Evolutionary conservation across 148 eudicot species (phyloP).

Genomic region (Rhododendron molle): DNA sequence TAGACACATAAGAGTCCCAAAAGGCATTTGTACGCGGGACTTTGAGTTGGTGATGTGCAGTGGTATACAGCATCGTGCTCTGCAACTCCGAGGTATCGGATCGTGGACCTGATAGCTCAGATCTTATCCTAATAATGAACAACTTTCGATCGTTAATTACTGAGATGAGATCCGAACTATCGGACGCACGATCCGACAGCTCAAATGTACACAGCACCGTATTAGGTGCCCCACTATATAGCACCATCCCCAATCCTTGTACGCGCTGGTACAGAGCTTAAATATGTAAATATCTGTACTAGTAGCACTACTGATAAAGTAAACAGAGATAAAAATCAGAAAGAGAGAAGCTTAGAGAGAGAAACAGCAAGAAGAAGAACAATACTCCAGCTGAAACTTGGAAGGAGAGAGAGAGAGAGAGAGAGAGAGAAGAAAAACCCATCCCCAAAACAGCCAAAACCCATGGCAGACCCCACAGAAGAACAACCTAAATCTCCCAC

Average conservation of each 20-base stretch:
- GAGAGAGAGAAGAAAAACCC: neutral
- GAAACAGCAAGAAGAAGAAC: neutral
- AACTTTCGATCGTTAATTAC: fast-evolving
- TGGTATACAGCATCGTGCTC: no score
- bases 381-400: no score
- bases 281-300: no score
- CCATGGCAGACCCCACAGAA: constrained; percentile 8
- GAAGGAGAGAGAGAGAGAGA: neutral
- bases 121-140: no score
- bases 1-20: no score
- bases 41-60: no score
- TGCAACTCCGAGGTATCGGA: no score
- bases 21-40: no score
- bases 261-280: no score
- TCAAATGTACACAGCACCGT: fast-evolving
- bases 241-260: no score
- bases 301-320: neutral
- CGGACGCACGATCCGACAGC: no score
- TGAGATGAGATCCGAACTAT: fast-evolving
- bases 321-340: neutral
- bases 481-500: neutral
- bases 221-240: fast-evolving
- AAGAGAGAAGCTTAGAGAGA: neutral
- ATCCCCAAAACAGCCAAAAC: neutral
- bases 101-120: no score